Percentiles rank a stretch among this genome's conserved stretches.
Evolutionary conservation across 371 early-diverging fungal species (phyloP).

Genomic region (Mucor sp.): DNA sequence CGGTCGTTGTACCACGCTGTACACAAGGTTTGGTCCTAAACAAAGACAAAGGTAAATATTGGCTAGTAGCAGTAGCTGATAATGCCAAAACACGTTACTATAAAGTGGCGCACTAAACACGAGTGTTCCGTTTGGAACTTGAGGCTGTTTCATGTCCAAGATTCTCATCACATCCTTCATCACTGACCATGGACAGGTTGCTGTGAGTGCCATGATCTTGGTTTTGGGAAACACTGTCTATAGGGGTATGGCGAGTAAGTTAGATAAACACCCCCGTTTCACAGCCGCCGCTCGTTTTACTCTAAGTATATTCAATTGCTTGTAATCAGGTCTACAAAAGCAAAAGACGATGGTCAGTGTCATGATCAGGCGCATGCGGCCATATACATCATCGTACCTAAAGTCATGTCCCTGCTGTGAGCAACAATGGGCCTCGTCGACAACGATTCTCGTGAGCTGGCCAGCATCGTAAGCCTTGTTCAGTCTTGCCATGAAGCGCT

Average conservation of each 20-base stretch:
- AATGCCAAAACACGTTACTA: constrained; percentile 25
- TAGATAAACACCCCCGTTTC: not conserved
- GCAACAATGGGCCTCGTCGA: constrained; percentile 88
- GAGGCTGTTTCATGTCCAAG: constrained; percentile 53
- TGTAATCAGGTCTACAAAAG: constrained; percentile 44
- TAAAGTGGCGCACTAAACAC: constrained; percentile 60
- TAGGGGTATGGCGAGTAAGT: not conserved
- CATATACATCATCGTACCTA: constrained; percentile 33
- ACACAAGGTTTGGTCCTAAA: constrained; percentile 68
- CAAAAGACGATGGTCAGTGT: too few relatives aligned
- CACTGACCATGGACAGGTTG: constrained; percentile 80
- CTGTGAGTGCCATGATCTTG: constrained; percentile 89
- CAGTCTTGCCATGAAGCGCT: constrained; percentile 68
- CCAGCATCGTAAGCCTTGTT: constrained; percentile 64
- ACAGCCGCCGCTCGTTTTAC: constrained; percentile 19
- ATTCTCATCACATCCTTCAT: constrained; percentile 67
- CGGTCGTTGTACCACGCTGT: constrained; percentile 67
- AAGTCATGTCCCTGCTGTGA: constrained; percentile 92
- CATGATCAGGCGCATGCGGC: not conserved
- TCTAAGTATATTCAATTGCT: constrained; percentile 39
- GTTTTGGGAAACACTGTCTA: constrained; percentile 64
- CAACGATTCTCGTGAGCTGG: constrained; percentile 69
- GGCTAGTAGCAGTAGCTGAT: not conserved
- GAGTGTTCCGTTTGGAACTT: constrained; percentile 42
- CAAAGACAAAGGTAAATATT: not conserved